Evolutionary conservation across 2,329 filamentous ascomycete genomes (phyloP), one percentile per base, ranked within the genome.

Genomic region (Exserohilum turcica): DNA sequence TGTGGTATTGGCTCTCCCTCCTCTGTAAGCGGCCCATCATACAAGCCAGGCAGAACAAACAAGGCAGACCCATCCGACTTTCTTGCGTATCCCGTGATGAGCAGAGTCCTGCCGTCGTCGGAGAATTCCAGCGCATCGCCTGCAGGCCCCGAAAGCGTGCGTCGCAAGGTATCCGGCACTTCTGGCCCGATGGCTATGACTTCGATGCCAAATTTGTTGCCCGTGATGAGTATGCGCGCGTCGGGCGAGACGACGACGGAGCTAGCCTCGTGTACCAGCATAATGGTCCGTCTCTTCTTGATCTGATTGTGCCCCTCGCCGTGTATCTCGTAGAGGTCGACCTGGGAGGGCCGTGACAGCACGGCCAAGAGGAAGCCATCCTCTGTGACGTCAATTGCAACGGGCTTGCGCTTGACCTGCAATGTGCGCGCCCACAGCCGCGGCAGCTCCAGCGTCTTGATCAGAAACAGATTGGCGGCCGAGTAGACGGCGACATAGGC

Each of bases 191-290:
- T 78, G 5, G 91, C 89, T 24, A 90, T 86, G 0, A 96, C 89
- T 72, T 96, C 92, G 57, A 96, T 92, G n/a, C 90, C 90, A 49
- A 90, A 89, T 67, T 91, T 86, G 73, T 92, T 95, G 6, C 91
- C 91, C 13, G 91, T 88, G 19, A 92, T 92, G 39, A 96, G 77
- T 12, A 96, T 89, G 37, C 87, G 86, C 19, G 90, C 91, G 59
- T 88, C 90, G 1, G 91, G 90, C 0, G 91, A 93, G 27, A 96
- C 77, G 13, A 89, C 87, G 60, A 96, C 88, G 12, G 90, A 86
- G 48, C 87, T 85, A 7, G 92, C 90, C 49, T 85, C 84, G 71
- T 94, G 87, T 65, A 93, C 89, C 56, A 96, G 80, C 39, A 89
- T 83, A 51, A 96, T 82, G 28, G 88, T 88, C 67, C 88, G 84